Conservation (phyloP, 345 rosid species). For the Psidium friedrichsthalianum region DNA sequence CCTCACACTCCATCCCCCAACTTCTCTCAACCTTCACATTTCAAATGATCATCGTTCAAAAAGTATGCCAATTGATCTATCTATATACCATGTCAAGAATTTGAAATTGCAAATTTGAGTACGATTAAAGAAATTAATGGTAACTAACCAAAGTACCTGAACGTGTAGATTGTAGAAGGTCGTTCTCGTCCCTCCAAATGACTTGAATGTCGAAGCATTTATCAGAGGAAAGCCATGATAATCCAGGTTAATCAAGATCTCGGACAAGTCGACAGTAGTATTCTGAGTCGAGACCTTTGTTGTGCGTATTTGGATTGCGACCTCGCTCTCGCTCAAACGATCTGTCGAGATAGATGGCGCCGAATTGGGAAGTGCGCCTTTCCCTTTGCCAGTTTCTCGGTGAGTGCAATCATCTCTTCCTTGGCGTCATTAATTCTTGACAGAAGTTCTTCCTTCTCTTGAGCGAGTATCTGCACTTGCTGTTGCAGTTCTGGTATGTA, state of each 20-base stretch:
- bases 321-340: conserved; percentile 34
- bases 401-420: conserved; percentile 4
- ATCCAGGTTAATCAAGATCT: conserved; percentile 31
- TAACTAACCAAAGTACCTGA: conserved; percentile 20
- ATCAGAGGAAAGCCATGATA: conserved; percentile 26
- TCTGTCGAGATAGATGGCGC: conserved; percentile 15
- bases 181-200: conserved; percentile 21
- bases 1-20: conserved; percentile 7
- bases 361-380: neutral
- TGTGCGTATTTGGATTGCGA: conserved; percentile 32
- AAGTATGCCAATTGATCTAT: neutral
- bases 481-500: conserved; percentile 36
- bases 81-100: neutral
- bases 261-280: conserved; percentile 15
- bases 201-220: conserved; percentile 46
- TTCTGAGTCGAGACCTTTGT: neutral
- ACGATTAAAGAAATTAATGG: neutral
- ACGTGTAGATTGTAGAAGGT: conserved; percentile 44
- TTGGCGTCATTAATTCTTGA: conserved; percentile 5
- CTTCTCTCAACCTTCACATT: conserved; percentile 5
- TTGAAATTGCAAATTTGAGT: neutral
- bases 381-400: conserved; percentile 5
- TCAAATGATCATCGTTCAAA: neutral
- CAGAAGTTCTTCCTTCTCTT: conserved; percentile 24
- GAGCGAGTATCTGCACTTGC: conserved; percentile 15